Base-by-base conservation (phyloP, 179 eudicot species). In the Nepenthes alata region DNA sequence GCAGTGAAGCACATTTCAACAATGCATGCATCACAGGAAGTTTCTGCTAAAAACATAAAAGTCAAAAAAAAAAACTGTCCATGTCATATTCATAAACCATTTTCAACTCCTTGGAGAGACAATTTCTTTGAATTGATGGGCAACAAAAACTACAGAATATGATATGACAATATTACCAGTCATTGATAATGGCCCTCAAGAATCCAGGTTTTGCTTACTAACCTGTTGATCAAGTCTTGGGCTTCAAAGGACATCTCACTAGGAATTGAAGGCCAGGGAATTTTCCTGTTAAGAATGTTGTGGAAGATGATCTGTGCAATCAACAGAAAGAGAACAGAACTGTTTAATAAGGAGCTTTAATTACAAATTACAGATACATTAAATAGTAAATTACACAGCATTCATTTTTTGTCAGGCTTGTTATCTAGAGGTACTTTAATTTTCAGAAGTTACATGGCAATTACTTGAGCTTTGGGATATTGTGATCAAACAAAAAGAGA, bases 181-280 rank as follows among this genome's bases (percentile, higher is more conserved):
- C 10, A 16, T 16, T 16, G 25, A 16, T 16, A 16, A 16, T 16
- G 25, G 25, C 0, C 25, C 47, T 8, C 48, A 49, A 8, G 53
- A 57, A n/a, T 49, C 16, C 47, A 11, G 45, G 48, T 8, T 49
- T 14, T 35, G 25, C 60, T 48, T 53, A 68, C 81, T 48, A 47
- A 84, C 89, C 89, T 81, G 70, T 73, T 75, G 68, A 84, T 79
- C 68, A 81, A 69, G 68, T 81, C 84, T 77, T 75, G 84, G 44
- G 89, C 86, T 65, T 79, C 89, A 60, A 10, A 38, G 7, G 89
- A 81, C 78, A 84, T 79, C 47, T 81, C 79, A 61, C 51, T 60
- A 3, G 86, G 84, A 67, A 72, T 62, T 55, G 84, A 72, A 66
- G 84, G 89, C 86, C 89, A 84, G 53, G 84, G 89, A 35, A 84